Conservation (phyloP, 805 yeast species). For the Torulaspora gathmanii region DNA sequence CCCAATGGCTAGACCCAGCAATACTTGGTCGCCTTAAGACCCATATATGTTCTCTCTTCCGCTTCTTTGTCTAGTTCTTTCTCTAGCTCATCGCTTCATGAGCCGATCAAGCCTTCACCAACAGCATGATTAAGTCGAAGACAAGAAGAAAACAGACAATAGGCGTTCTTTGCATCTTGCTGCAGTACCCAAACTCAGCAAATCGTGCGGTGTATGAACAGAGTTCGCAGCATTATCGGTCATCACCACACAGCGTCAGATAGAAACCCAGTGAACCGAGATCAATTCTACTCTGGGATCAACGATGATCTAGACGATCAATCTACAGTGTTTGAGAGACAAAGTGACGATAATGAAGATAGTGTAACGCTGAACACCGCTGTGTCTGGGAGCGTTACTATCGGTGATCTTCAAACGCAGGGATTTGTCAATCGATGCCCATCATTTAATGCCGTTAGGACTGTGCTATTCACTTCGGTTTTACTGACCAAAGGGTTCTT, state of each 20-base stretch:
- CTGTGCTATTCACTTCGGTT: constrained; percentile 34
- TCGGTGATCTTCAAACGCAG: constrained; percentile 28
- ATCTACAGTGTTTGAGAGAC: constrained; percentile 15
- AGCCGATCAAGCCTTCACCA: not conserved
- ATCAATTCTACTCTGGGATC: not conserved
- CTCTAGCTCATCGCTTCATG: constrained; percentile 1
- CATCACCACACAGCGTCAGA: constrained; percentile 1
- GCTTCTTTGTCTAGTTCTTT: not conserved
- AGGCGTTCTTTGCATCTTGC: not conserved
- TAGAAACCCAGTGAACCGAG: not conserved
- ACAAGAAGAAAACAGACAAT: not conserved
- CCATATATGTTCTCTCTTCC: not conserved
- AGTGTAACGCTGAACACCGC: constrained; percentile 20
- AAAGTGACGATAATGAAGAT: constrained; percentile 13
- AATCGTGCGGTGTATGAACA: constrained; percentile 8
- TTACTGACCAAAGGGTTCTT: constrained; percentile 37
- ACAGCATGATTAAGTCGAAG: no score
- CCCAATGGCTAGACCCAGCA: no score
- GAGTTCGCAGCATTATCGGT: constrained; percentile 12
- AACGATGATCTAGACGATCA: constrained; percentile 17
- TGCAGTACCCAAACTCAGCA: not conserved
- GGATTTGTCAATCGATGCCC: constrained; percentile 34
- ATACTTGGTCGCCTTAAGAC: no score
- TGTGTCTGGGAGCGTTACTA: constrained; percentile 26
- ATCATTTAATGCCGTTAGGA: constrained; percentile 24